Evolutionary conservation across 805 yeast species (phyloP).

Genomic region (Hanseniaspora thailandica): DNA sequence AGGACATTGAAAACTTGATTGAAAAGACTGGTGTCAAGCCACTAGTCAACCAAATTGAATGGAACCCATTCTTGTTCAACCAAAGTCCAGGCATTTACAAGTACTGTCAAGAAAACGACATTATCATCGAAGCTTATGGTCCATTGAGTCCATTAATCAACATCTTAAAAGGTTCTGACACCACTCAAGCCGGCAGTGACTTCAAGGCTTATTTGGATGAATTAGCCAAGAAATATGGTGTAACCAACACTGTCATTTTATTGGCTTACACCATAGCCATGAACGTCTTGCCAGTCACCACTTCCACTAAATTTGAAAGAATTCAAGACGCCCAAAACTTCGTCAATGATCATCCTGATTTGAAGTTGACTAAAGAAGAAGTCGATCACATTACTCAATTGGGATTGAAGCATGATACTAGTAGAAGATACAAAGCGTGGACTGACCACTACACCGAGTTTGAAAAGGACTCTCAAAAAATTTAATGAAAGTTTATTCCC

Average conservation of each 20-base stretch:
- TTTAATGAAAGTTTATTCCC: background rate
- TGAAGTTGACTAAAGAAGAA: slow-evolving; percentile 44
- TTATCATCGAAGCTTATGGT: slow-evolving; percentile 52
- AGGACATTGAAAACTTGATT: slow-evolving; percentile 35
- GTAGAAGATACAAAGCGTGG: slow-evolving; percentile 28
- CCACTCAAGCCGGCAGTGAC: slow-evolving; percentile 3
- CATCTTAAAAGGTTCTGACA: slow-evolving; percentile 2
- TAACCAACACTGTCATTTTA: slow-evolving; percentile 51
- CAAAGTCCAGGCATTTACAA: slow-evolving; percentile 47
- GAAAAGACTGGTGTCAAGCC: slow-evolving; percentile 36
- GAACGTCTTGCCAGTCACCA: slow-evolving; percentile 63
- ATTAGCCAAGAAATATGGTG: slow-evolving; percentile 45
- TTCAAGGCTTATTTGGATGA: slow-evolving; percentile 33
- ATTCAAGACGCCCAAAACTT: slow-evolving; percentile 45
- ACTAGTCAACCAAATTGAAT: slow-evolving; percentile 53
- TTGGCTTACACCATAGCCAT: slow-evolving; percentile 58
- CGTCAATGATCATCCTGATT: slow-evolving; percentile 31
- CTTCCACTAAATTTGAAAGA: slow-evolving; percentile 49
- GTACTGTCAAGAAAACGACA: slow-evolving; percentile 38
- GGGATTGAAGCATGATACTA: slow-evolving; percentile 31
- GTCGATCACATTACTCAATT: slow-evolving; percentile 32
- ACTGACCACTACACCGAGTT: slow-evolving; percentile 21
- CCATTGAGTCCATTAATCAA: slow-evolving; percentile 48
- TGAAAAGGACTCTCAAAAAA: slow-evolving; percentile 21
- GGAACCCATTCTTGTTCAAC: slow-evolving; percentile 53